Base-by-base conservation (phyloP, 2,329 filamentous ascomycete species). In the Cryphonectria carpinicola region DNA sequence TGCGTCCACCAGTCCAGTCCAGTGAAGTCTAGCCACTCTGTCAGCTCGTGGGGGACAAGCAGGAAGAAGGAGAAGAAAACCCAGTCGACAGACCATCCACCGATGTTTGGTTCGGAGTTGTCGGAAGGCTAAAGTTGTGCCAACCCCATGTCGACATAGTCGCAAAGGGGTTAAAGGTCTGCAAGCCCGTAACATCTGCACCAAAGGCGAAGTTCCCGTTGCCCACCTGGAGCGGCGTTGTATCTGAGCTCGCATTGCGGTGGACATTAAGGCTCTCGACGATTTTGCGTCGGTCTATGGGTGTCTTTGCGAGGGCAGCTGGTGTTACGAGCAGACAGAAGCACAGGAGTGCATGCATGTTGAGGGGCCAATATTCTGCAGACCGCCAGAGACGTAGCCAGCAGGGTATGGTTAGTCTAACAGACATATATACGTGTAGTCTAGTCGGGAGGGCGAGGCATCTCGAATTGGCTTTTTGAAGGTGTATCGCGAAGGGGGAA, bases 171-270 rank as follows among this genome's bases (percentile, higher is more conserved):
- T 79, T 79, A 72, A 85, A 85, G 1, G 82, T 84, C 73, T 84
- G 82, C 65, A 85, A 76, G 8, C 84, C 84, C 0, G 83, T 85
- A 4, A 84, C 77, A 73, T 85, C 84, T 17, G 81, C 83, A 6
- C 81, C 82, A 68, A 85, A 85, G 4, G 83, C 84, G 71, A 85
- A 84, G 75, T 85, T 84, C 22, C 84, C 83, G 73, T 85, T 85
- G 41, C 83, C 84, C 3, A 85, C 83, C 72, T 85, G 83, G 52
- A 89, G 77, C 0, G 87, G 87, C 13, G 87, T 88, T 28, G 83
- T 83, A 22, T 78, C 74, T 3, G 85, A 85, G 70, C 82, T 85
- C 56, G 79, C 80, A 77, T 82, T 86, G 25, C 85, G 83, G 62
- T 75, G 79, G 46, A 85, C 82, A 69, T 86, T 87, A 77, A 85